A percentile compares a stretch with the other conserved stretches of the same genome.
These are phyloP conservation scores for Eucalyptus erythrocorys DNA, from an alignment of 345 rosid genomes.

Conservation along the genomic window DNA sequence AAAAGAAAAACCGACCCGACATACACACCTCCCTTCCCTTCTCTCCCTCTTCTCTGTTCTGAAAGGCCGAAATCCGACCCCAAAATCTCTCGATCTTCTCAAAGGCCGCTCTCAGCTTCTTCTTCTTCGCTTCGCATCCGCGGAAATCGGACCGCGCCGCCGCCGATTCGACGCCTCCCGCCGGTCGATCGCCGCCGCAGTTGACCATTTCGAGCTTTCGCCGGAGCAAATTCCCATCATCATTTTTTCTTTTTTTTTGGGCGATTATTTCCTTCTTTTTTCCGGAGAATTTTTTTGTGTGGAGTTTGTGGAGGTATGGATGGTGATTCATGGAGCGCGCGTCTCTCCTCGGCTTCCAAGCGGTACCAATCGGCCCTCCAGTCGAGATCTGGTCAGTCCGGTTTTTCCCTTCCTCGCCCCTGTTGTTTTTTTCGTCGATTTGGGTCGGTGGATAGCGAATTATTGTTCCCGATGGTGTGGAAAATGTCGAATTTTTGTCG, in stretches of 20 bases:
- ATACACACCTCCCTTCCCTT: background rate
- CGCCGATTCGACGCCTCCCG: background rate
- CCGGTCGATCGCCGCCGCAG: background rate
- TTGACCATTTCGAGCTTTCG: background rate
- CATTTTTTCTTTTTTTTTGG: background rate
- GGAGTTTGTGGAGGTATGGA: constrained; percentile 27
- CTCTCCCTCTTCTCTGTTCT: background rate
- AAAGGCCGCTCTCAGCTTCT: background rate
- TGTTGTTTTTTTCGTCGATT: background rate
- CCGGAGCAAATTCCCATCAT: background rate
- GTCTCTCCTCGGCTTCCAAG: constrained; percentile 77
- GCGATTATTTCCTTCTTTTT: background rate
- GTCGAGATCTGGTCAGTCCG: constrained; percentile 82
- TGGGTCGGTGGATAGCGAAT: background rate
- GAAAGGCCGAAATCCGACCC: background rate
- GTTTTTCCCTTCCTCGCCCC: background rate
- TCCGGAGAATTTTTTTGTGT: background rate
- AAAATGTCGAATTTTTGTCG: background rate
- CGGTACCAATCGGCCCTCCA: constrained; percentile 77
- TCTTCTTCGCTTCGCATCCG: background rate
- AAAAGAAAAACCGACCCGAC: background rate
- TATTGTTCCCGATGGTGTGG: background rate
- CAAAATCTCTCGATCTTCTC: background rate
- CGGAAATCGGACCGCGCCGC: background rate
- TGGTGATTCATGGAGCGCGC: constrained; percentile 83